Conservation (phyloP, 495 filamentous ascomycete species). For the Thermochaetoides thermophila region DNA sequence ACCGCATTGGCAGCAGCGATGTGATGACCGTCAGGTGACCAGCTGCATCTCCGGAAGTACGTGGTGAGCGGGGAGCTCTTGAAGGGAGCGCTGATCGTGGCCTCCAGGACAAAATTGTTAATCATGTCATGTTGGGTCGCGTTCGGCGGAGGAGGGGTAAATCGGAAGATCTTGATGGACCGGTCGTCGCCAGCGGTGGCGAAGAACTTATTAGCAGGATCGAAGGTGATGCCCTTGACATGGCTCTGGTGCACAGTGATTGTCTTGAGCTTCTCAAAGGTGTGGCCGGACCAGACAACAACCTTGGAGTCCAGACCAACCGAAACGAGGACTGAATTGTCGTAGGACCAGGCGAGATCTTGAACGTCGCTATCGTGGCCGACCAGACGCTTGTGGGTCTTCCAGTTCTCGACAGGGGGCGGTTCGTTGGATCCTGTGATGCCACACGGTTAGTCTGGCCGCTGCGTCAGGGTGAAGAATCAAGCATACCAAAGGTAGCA, state of each 20-base stretch:
- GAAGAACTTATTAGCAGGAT: constrained; percentile 98
- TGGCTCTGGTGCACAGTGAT: constrained; percentile 85
- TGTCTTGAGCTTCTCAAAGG: constrained; percentile 94
- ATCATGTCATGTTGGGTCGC: constrained; percentile 85
- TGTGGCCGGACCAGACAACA: constrained; percentile 93
- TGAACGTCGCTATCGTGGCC: constrained; percentile 98
- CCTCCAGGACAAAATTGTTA: constrained; percentile 87
- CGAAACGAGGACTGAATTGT: constrained; percentile 89
- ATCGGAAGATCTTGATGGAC: constrained; percentile 91
- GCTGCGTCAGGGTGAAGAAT: constrained; percentile 3
- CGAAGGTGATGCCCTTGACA: constrained; percentile 96
- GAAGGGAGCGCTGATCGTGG: constrained; percentile 74
- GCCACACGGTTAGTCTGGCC: constrained; percentile 11
- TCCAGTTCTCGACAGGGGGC: constrained; percentile 92
- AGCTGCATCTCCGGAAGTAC: constrained; percentile 91
- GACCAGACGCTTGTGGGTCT: constrained; percentile 77
- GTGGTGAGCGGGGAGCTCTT: constrained; percentile 80
- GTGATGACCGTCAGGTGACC: constrained; percentile 93
- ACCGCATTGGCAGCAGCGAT: constrained; percentile 94
- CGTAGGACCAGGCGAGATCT: constrained; percentile 92
- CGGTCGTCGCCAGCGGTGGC: constrained; percentile 95
- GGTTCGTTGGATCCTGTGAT: constrained; percentile 86
- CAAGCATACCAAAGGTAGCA: constrained; percentile 53
- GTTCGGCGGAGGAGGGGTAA: constrained; percentile 80
- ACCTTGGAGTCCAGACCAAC: constrained; percentile 96